phyloP scores from a whole-genome alignment of 805 yeast genomes.

The Vanderwaltozyma verrucispora region DNA sequence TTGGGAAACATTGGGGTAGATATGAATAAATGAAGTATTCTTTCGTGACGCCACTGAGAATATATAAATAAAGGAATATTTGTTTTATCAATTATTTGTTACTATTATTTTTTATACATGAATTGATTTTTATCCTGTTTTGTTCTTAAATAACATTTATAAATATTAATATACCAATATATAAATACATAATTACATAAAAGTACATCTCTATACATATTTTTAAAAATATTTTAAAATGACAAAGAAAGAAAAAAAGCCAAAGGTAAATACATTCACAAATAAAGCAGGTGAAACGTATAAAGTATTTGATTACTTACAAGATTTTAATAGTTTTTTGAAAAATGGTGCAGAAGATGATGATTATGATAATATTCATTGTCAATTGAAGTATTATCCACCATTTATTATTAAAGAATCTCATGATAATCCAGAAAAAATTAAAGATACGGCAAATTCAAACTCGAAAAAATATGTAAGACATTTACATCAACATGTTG shows the following conservation, averaged over 20 bases:
- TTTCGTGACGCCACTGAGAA: too few species aligned
- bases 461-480: conserved; percentile 62
- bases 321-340: conserved; percentile 51
- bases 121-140: too few species aligned
- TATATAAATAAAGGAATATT: too few species aligned
- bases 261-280: conserved; percentile 19
- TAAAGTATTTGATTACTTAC: conserved; percentile 48
- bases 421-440: conserved; percentile 59
- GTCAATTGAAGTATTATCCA: conserved; percentile 57
- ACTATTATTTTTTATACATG: too few species aligned
- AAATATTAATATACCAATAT: too few species aligned
- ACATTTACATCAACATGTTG: conserved; percentile 64
- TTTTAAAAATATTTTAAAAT: conserved; percentile 4
- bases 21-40: too few species aligned
- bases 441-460: conserved; percentile 62
- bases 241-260: conserved; percentile 22
- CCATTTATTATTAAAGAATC: conserved; percentile 61
- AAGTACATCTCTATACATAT: too few species aligned
- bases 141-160: too few species aligned
- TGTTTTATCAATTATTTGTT: too few species aligned
- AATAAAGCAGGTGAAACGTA: conserved; percentile 24
- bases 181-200: too few species aligned
- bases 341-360: conserved; percentile 70
- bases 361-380: conserved; percentile 59
- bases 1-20: too few species aligned